Base-by-base conservation (phyloP, 2,329 filamentous ascomycete genomes). In the Mollisiaceae sp. region DNA sequence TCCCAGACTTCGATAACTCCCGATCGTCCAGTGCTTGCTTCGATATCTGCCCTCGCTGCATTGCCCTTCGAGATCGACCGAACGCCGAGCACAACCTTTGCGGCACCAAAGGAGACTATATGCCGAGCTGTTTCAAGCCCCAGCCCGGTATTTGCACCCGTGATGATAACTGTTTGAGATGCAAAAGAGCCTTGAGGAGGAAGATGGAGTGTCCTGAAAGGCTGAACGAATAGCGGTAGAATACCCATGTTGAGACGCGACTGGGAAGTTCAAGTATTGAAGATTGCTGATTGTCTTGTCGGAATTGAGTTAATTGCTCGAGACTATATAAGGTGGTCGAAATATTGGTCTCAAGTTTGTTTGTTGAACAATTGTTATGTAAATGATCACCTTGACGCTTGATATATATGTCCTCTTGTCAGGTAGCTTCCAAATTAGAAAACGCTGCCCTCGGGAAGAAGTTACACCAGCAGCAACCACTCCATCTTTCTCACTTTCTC, bases 121-220 rank as follows among this genome's bases (percentile, higher is more conserved):
- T 82, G 78, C 0, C 74, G 73, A 14, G 76, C 75, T 0, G 80
- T 75, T 67, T 81, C 80, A 0, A 79, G 71, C 1, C 81, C 81
- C 0, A 83, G 72, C 1, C 82, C 81, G 4, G 73, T 73, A 63
- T 80, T 82, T 52, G 79, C 75, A n/a, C 81, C 82, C 3, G 67
- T 67, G 15, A 68, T 45, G 38, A 70, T 54, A n/a, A 65, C 50
- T 50, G 58, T 65, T 52, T 61, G 63, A 9, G 63, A 65, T 38
- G 9, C 39, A 27, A 65, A 61, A 8, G 63, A 65, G 12, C 24
- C 43, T 9, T 54, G 47, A 27, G 58, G 58, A 27, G 63, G 63
- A 9, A 65, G 52, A 41, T 20, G 35, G 4, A 65, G 63, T 1
- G 22, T 52, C 41, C 45, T 38, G 39, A 61, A 61, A 4, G 58